Conservation (phyloP, 164 flowering plant species). For the Stephania japonica region DNA sequence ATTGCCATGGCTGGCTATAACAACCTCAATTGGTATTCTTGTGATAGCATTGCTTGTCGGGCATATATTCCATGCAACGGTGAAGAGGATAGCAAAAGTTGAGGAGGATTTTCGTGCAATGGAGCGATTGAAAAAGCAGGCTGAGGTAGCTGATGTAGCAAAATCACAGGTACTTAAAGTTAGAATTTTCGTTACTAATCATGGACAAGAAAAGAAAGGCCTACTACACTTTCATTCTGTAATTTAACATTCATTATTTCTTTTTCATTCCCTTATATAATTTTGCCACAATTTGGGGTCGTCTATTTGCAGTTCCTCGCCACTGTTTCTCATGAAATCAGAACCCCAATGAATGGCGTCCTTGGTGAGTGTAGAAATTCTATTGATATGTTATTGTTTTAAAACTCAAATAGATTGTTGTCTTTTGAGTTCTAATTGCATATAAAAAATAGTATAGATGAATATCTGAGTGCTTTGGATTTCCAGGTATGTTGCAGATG, state of each 20-base stretch:
- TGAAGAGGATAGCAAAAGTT: slow-evolving; percentile 69
- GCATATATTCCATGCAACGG: slow-evolving; percentile 68
- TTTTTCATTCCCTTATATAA: background rate
- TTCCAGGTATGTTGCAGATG: slow-evolving; percentile 89
- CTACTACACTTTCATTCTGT: background rate
- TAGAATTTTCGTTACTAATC: background rate
- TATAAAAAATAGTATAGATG: background rate
- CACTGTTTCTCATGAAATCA: slow-evolving; percentile 96
- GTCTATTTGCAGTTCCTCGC: slow-evolving; percentile 74
- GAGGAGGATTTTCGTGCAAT: slow-evolving; percentile 75
- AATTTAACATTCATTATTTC: background rate
- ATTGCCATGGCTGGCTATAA: slow-evolving; percentile 63
- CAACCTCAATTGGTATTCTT: slow-evolving; percentile 52
- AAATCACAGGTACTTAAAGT: slow-evolving; percentile 51
- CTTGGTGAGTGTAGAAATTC: slow-evolving; percentile 46
- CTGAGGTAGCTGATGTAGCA: slow-evolving; percentile 93
- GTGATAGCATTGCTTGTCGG: slow-evolving; percentile 71
- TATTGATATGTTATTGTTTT: background rate
- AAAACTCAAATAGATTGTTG: background rate
- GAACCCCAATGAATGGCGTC: slow-evolving; percentile 99
- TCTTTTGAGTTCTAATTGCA: background rate
- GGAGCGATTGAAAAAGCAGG: slow-evolving; percentile 73
- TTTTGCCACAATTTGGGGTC: background rate
- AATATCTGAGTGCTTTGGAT: slow-evolving; percentile 1
- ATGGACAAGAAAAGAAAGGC: background rate